Base-by-base conservation (phyloP, 768 basidiomycete species). In the Ramaria sp. region DNA sequence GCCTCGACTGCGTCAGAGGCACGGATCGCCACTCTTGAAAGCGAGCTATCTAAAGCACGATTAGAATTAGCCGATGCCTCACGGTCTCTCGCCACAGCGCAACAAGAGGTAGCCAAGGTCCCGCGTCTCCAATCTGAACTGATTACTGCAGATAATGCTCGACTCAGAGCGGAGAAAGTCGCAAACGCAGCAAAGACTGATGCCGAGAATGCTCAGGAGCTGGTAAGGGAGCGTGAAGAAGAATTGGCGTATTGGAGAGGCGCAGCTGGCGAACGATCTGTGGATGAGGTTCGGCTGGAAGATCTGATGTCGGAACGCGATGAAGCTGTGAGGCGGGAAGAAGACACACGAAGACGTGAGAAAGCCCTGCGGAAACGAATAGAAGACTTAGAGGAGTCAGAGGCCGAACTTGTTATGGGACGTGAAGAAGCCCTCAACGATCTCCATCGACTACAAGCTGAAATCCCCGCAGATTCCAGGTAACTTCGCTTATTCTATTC, bases 331-430 rank as follows among this genome's bases (percentile, higher is more conserved):
- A 49, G 74, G 33, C 66, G 53, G 7, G 64, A 68, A 22, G 78
- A 71, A 1, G 64, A 66, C 50, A 68, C 74, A 27, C 71, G 68
- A 20, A 71, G 71, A 58, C 71, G 86, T 51, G 87, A 88, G 65
- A 75, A 77, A 24, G 81, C 81, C 54, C 63, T 88, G 30, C 59
- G 83, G 65, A 73, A 76, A 66, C 74, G 87, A 60, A 80, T 89
- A 30, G 85, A 88, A 45, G 84, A 71, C 27, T 64, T 71, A 37
- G 79, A 83, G 63, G 71, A 67, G 10, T 70, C 72, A 54, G 71
- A 75, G 38, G 60, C 66, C 41, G 73, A 75, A 53, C 69, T 85
- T n/a, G 68, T 74, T n/a, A 65, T 64, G 45, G 82, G 84, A 67
- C 82, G 75, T 63, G 78, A 82, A 52, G 73, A 72, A 37, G 73